These are phyloP conservation scores for Heliamphora pulchella DNA, from an alignment of 179 eudicot species.

Conservation along the genomic window DNA sequence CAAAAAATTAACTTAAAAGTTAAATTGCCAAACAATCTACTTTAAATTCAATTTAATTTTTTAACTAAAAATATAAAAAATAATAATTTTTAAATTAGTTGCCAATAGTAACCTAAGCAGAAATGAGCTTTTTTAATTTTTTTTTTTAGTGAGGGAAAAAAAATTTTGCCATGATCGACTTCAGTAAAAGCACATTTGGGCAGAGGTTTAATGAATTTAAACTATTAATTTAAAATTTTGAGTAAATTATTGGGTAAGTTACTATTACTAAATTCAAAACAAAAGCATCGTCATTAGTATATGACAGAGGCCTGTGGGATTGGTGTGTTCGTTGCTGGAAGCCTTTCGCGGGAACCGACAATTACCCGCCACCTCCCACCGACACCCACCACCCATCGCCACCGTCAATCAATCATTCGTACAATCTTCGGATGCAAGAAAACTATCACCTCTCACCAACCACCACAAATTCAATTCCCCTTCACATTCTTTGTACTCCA, in stretches of 20 bases:
- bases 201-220: not conserved
- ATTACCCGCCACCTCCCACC: slow-evolving; percentile 47
- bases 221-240: not conserved
- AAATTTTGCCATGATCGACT: too few relatives aligned
- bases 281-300: not conserved
- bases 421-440: not conserved
- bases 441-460: slow-evolving; percentile 12
- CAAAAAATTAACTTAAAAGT: too few relatives aligned
- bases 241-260: too few relatives aligned
- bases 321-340: slow-evolving; percentile 11
- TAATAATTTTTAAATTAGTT: too few relatives aligned
- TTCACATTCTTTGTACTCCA: not conserved
- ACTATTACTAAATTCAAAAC: too few relatives aligned
- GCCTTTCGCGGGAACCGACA: slow-evolving; percentile 43
- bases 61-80: too few relatives aligned
- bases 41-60: too few relatives aligned
- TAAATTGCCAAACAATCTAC: too few relatives aligned
- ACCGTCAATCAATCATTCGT: slow-evolving; percentile 11
- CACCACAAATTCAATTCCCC: not conserved
- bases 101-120: too few relatives aligned
- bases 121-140: too few relatives aligned
- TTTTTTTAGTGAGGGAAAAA: too few relatives aligned
- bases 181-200: too few relatives aligned
- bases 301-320: not conserved
- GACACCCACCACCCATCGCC: slow-evolving; percentile 13